A percentile compares a stretch with the other conserved stretches of the same genome.
Conservation (phyloP, 305 asterid genomes). For the Fraxinus sp. region DNA sequence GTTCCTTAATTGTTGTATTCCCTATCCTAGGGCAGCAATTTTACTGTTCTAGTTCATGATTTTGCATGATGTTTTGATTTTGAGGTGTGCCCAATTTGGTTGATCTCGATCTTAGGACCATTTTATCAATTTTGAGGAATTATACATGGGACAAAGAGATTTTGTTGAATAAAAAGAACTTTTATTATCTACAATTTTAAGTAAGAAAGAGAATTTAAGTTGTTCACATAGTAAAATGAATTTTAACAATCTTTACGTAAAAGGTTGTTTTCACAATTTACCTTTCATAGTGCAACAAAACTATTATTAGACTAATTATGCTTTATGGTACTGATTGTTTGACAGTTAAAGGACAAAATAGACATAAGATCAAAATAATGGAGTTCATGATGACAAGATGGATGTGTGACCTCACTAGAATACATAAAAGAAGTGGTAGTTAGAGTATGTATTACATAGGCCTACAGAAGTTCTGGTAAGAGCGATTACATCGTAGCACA, state of each 20-base stretch:
- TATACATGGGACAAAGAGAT: neutral
- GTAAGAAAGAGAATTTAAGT: neutral
- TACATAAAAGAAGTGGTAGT: neutral
- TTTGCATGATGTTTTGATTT: neutral
- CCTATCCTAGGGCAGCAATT: neutral
- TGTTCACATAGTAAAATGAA: neutral
- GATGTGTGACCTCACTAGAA: neutral
- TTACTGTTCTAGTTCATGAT: neutral
- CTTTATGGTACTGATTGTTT: neutral
- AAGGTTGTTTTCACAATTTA: neutral
- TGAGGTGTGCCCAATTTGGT: neutral
- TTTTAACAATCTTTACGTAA: neutral
- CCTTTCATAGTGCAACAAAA: neutral
- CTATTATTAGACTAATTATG: neutral
- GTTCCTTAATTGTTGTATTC: neutral
- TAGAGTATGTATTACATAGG: neutral
- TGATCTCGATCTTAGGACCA: constrained; percentile 4
- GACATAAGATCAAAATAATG: neutral
- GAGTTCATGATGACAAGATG: neutral
- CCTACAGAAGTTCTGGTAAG: neutral
- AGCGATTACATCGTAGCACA: neutral
- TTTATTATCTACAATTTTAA: neutral
- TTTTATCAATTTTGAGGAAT: neutral
- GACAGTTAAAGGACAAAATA: neutral
- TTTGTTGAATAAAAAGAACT: neutral